phyloP scores from a whole-genome alignment of 2,329 filamentous ascomycete genomes.

The Apiospora malaysiana region DNA sequence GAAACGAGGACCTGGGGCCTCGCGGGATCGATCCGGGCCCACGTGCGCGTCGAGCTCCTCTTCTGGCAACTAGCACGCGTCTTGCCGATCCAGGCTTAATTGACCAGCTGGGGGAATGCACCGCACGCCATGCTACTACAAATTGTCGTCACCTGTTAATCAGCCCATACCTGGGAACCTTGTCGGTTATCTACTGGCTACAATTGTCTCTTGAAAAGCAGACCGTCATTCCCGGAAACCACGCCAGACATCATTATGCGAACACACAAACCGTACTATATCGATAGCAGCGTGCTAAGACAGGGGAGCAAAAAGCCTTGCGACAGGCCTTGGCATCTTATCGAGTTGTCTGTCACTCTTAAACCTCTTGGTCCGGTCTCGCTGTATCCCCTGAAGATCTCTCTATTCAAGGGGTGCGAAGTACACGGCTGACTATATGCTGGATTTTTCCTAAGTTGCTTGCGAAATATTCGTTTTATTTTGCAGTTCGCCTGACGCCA shows the following conservation, averaged over 20 bases:
- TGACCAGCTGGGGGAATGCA: conserved; percentile 10
- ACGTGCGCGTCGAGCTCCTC: conserved; percentile 17
- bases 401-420: conserved; percentile 2
- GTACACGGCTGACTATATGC: background rate
- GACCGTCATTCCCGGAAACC: conserved; percentile 3
- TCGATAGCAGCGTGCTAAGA: background rate
- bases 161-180: conserved; percentile 2
- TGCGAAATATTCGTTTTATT: background rate
- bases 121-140: background rate
- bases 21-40: conserved; percentile 21
- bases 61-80: conserved; percentile 12
- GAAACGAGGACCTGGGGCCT: conserved; percentile 21
- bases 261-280: conserved; percentile 1
- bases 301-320: background rate
- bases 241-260: background rate
- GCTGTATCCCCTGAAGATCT: conserved; percentile 7
- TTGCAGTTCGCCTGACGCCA: background rate
- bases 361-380: background rate
- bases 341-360: conserved; percentile 4
- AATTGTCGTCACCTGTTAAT: conserved; percentile 16
- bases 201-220: background rate
- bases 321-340: background rate
- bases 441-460: background rate
- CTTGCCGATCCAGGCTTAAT: conserved; percentile 20
- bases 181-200: background rate